Evolutionary conservation across 768 basidiomycete genomes (phyloP).

Genomic region (Symmetrospora coprosmae): DNA sequence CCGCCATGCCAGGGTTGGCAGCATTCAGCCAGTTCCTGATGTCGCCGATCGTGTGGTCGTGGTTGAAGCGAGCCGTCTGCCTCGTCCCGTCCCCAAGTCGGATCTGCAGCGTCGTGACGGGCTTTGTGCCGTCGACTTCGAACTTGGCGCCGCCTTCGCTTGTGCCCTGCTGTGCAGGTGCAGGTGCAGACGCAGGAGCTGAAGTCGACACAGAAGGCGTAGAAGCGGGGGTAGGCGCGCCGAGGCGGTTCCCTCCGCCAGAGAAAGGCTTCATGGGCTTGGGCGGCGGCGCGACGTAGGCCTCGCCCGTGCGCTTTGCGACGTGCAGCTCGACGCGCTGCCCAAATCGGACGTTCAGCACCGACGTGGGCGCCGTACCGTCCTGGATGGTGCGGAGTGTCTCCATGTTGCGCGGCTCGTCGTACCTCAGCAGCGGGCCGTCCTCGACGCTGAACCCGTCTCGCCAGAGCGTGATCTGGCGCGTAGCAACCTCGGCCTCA

Average conservation of each 20-base stretch:
- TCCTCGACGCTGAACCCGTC: constrained; percentile 86
- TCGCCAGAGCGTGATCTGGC: constrained; percentile 78
- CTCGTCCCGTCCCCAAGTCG: constrained; percentile 76
- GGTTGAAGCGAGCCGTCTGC: constrained; percentile 72
- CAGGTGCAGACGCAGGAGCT: constrained; percentile 27
- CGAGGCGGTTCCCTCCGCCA: constrained; percentile 67
- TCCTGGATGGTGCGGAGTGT: constrained; percentile 62
- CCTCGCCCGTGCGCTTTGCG: constrained; percentile 52
- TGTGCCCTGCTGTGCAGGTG: constrained; percentile 4
- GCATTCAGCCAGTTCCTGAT: constrained; percentile 76
- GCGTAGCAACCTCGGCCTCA: constrained; percentile 49
- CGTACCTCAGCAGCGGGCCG: constrained; percentile 68
- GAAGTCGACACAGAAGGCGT: constrained; percentile 31
- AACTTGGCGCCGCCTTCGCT: constrained; percentile 45
- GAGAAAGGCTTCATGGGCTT: constrained; percentile 46
- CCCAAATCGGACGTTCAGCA: constrained; percentile 57
- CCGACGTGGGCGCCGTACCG: constrained; percentile 63
- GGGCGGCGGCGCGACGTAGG: constrained; percentile 51
- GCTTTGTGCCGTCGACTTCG: constrained; percentile 65
- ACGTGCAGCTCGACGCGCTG: constrained; percentile 78
- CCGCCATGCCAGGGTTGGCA: constrained; percentile 55
- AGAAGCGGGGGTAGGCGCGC: constrained; percentile 52
- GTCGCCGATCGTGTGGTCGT: constrained; percentile 67
- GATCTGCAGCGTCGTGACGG: constrained; percentile 79
- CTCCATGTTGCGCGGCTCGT: constrained; percentile 56